Evolutionary conservation across 2,329 filamentous ascomycete species (phyloP).

Genomic region (Diaporthe humulicola): DNA sequence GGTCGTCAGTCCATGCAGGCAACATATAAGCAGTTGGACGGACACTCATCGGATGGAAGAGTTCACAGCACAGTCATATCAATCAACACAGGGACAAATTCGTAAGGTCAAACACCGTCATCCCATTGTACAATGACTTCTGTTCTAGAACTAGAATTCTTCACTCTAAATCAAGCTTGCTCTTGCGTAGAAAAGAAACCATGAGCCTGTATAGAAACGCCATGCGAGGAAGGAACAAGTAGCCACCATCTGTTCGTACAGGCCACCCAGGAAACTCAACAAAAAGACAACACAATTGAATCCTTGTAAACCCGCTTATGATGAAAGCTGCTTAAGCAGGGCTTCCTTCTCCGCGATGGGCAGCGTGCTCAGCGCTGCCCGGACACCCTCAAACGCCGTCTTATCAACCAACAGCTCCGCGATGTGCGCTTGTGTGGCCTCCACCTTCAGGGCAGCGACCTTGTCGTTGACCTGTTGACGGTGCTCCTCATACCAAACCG

Average conservation of each 20-base stretch:
- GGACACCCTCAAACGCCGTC: constrained; percentile 75
- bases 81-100: background rate
- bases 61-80: background rate
- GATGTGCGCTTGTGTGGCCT: constrained; percentile 56
- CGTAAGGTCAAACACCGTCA: background rate
- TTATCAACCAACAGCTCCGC: constrained; percentile 66
- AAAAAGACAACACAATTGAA: background rate
- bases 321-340: constrained; percentile 56
- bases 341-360: constrained; percentile 78
- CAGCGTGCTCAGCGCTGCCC: constrained; percentile 76
- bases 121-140: background rate
- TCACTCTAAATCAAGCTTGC: constrained; percentile 10
- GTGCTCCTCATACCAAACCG: constrained; percentile 97
- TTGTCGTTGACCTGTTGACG: constrained; percentile 85
- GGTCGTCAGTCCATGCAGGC: background rate
- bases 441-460: constrained; percentile 85
- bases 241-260: background rate
- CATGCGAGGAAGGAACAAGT: background rate
- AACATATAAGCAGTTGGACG: background rate
- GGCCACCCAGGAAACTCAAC: background rate
- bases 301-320: background rate
- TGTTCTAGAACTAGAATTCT: background rate
- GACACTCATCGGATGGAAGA: too few species aligned
- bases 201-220: constrained; percentile 18
- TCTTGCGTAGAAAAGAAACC: background rate